These are phyloP conservation scores for Malania oleifera DNA, from an alignment of 164 flowering plant species.

Conservation along the genomic window DNA sequence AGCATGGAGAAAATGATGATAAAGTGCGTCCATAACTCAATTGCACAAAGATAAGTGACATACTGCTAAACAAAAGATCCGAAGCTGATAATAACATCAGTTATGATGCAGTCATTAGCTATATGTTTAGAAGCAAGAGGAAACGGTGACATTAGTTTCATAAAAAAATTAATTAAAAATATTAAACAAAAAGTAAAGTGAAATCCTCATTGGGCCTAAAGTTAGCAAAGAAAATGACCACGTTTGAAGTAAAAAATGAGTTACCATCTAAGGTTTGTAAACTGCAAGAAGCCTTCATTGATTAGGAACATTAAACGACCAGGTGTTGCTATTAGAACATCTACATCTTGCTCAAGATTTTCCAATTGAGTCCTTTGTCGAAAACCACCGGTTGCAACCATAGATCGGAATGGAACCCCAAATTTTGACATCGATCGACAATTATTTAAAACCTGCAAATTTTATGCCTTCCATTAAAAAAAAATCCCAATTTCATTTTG, in stretches of 20 bases:
- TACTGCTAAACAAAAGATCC: no score
- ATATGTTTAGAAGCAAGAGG: no score
- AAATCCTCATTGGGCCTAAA: no score
- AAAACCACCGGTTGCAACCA: conserved; percentile 96
- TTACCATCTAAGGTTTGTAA: conserved; percentile 77
- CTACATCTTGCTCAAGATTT: conserved; percentile 68
- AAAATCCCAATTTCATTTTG: neutral
- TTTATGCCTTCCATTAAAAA: neutral
- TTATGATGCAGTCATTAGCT: no score
- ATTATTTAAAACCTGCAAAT: conserved; percentile 66
- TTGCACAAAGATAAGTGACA: no score
- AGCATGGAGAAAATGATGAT: no score
- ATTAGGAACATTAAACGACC: conserved; percentile 82
- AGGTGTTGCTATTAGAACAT: conserved; percentile 90
- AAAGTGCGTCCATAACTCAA: no score
- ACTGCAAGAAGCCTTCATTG: conserved; percentile 70
- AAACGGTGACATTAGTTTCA: no score
- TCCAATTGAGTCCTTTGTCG: conserved; percentile 83
- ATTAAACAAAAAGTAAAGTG: no score
- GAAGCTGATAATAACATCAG: no score
- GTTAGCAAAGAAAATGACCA: no score
- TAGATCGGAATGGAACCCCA: conserved; percentile 91
- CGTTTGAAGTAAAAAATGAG: conserved; percentile 5
- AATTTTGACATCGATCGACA: conserved; percentile 77
- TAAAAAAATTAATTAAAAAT: no score